Base-by-base conservation (phyloP, 1,284 basidiomycete genomes). In the Irpex sp. region DNA sequence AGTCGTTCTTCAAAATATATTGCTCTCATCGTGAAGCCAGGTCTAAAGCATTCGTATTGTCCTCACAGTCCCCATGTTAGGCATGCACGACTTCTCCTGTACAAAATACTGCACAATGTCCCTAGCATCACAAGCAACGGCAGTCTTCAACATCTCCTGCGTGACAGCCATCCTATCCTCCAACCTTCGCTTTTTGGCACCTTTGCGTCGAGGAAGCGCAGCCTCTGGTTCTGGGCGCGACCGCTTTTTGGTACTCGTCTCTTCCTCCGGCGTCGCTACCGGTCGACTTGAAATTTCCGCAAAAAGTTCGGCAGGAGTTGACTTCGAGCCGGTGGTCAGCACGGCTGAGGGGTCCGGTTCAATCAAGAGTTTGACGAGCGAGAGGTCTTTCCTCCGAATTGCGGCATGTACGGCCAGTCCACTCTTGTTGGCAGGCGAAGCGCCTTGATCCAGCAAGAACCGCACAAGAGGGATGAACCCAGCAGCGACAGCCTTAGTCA, bases 91-190 rank as follows among this genome's bases (percentile, higher is more conserved):
- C 75, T 93, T 94, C 72, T 93, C 93, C 63, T 79, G 75, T 58
- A 86, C 83, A 53, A 95, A 80, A 71, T 92, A 95, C 59, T 89
- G 79, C 58, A 88, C 82, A 55, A 93, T 88, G 66, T 91, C 87
- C 56, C 79, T 78, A 5, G 89, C 89, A 60, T 83, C 80, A 64
- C 78, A 79, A 67, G 81, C 83, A 4, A 91, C 83, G 1, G 92
- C 92, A 7, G 75, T 72, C 68, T 77, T 86, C 59, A 95, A 70
- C 87, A 91, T 83, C 58, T 77, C 79, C 8, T 76, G 75, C 58
- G 80, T 83, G 7, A 89, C 81, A 21, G 71, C 66, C 11, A 90
- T 74, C 61, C 90, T 77, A 74, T 93, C 90, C 67, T 80, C 80
- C 51, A 89, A 66, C 69, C 76, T 83, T 65, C 83, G 74, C 65